A percentile compares a stretch with the other conserved stretches of the same genome.
phyloP scores from a whole-genome alignment of 2,329 filamentous ascomycete genomes.

The Hypoxylon sp. region DNA sequence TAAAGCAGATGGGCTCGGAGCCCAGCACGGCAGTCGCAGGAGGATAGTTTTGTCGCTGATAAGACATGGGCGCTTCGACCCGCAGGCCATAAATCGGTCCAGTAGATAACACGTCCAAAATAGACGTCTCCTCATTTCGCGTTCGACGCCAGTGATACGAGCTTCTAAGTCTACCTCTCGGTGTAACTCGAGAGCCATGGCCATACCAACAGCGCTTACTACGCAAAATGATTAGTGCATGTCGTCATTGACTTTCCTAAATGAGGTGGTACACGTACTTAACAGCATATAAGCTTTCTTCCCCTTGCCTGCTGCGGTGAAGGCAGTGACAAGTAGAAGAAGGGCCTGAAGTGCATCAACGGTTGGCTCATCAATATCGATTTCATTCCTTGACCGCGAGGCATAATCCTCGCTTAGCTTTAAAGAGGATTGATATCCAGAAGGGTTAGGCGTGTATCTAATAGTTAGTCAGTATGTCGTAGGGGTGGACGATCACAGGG shows the following conservation, averaged over 20 bases:
- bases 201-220: constrained; percentile 85
- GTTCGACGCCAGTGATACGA: constrained; percentile 73
- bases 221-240: constrained; percentile 50
- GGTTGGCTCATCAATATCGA: constrained; percentile 84
- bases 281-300: constrained; percentile 90
- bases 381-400: constrained; percentile 72
- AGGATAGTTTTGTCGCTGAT: constrained; percentile 82
- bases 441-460: constrained; percentile 77
- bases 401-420: constrained; percentile 79
- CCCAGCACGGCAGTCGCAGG: constrained; percentile 80
- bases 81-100: constrained; percentile 84
- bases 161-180: constrained; percentile 75
- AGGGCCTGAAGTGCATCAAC: constrained; percentile 82
- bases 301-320: constrained; percentile 80
- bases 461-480: constrained; percentile 38
- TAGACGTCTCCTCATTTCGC: constrained; percentile 80
- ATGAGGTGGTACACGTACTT: constrained; percentile 61
- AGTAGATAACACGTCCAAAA: constrained; percentile 93
- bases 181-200: constrained; percentile 83
- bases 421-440: constrained; percentile 74
- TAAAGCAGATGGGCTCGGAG: constrained; percentile 69
- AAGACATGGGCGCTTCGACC: constrained; percentile 84
- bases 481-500: constrained; percentile 4
- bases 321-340: constrained; percentile 79
- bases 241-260: constrained; percentile 10